Percentiles rank a stretch among this genome's conserved stretches.
phyloP scores from a whole-genome alignment of 768 basidiomycete genomes.

The Kwoniella europaea region DNA sequence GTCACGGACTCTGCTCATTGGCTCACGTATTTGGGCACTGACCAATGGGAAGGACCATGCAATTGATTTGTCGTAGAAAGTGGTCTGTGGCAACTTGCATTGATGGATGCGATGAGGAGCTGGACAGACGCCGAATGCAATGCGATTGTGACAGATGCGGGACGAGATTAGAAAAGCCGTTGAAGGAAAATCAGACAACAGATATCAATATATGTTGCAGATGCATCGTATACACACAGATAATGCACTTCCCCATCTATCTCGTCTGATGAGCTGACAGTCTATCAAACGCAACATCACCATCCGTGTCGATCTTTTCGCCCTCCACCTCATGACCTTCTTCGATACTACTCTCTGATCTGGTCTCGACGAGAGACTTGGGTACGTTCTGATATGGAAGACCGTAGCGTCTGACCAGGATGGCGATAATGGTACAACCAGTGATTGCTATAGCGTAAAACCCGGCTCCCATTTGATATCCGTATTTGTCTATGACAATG shows the following conservation, averaged over 20 bases:
- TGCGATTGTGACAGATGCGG: no score
- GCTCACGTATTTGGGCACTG: no score
- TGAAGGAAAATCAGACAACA: no score
- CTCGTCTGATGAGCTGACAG: not conserved
- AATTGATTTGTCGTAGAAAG: no score
- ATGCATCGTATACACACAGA: no score
- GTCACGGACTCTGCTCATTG: no score
- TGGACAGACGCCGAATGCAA: no score
- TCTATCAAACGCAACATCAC: not conserved
- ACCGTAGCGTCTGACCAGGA: conserved; percentile 1
- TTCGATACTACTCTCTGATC: not conserved
- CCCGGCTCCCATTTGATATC: conserved; percentile 8
- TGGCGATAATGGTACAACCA: not conserved
- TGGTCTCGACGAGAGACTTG: not conserved
- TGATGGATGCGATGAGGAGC: no score
- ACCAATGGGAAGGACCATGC: no score
- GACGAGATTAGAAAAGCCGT: no score
- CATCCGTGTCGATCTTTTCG: not conserved
- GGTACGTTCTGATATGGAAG: conserved; percentile 13
- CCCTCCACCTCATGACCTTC: not conserved
- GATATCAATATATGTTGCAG: no score
- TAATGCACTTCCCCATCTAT: not conserved
- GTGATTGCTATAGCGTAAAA: conserved; percentile 10
- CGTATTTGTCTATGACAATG: conserved; percentile 11
- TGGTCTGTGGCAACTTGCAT: no score